A percentile compares a stretch with the other conserved stretches of the same genome.
Conservation (phyloP, 2,329 filamentous ascomycete genomes). For the Aspergillus latus region DNA sequence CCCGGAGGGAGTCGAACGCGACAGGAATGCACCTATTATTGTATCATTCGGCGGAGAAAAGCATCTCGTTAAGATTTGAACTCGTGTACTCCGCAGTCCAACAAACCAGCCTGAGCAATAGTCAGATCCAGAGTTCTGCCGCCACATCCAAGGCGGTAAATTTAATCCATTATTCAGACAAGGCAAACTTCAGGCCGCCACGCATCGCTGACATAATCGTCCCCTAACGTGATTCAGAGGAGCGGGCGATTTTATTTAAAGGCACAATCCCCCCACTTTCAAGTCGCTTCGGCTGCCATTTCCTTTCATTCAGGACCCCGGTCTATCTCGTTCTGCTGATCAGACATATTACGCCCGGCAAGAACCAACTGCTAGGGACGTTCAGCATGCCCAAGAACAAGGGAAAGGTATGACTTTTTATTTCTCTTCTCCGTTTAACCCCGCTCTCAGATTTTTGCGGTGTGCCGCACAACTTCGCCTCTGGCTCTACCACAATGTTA, state of each 20-base stretch:
- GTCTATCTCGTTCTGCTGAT: constrained; percentile 15
- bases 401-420: constrained; percentile 74
- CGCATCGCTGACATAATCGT: constrained; percentile 20
- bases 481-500: constrained; percentile 19
- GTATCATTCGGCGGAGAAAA: too few species aligned
- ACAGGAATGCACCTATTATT: background rate
- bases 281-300: constrained; percentile 20
- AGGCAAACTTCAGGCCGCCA: constrained; percentile 30
- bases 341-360: constrained; percentile 20
- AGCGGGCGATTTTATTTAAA: constrained; percentile 13
- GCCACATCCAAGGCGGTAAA: constrained; percentile 18
- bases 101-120: background rate
- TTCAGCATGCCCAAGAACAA: constrained; percentile 95
- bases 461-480: constrained; percentile 16
- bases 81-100: too few species aligned
- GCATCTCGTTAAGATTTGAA: too few species aligned
- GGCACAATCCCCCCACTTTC: constrained; percentile 21
- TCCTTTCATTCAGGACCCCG: constrained; percentile 14
- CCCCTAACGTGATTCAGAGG: constrained; percentile 20
- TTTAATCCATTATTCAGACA: constrained; percentile 22
- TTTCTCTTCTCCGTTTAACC: constrained; percentile 19
- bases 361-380: constrained; percentile 26
- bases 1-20: background rate
- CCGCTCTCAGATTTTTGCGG: constrained; percentile 20
- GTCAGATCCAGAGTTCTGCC: background rate